Conservation (phyloP, 1,284 basidiomycete genomes). For the Sporisorium scitamineum region DNA sequence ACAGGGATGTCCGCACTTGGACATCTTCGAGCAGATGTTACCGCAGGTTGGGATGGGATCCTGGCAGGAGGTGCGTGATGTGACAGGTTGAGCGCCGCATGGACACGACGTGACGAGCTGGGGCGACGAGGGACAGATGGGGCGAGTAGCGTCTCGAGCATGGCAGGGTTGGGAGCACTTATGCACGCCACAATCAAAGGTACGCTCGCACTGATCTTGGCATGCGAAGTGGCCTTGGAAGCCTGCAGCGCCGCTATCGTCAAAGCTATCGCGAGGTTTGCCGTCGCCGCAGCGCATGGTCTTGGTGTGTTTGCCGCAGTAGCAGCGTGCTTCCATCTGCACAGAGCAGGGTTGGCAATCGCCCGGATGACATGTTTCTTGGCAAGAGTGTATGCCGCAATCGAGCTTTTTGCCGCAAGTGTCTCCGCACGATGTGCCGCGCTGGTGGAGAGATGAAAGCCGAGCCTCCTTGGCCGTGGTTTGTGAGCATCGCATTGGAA, state of each 20-base stretch:
- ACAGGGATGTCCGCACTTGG: slow-evolving; percentile 61
- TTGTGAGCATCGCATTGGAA: slow-evolving; percentile 65
- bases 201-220: slow-evolving; percentile 50
- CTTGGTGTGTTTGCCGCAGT: slow-evolving; percentile 60
- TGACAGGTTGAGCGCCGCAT: slow-evolving; percentile 56
- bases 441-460: slow-evolving; percentile 28
- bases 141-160: slow-evolving; percentile 28
- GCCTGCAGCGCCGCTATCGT: slow-evolving; percentile 9
- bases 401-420: slow-evolving; percentile 58
- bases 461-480: slow-evolving; percentile 37
- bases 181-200: slow-evolving; percentile 63
- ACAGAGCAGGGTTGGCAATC: slow-evolving; percentile 55
- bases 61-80: slow-evolving; percentile 48
- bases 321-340: slow-evolving; percentile 54
- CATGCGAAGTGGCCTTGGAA: slow-evolving; percentile 58
- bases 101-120: slow-evolving; percentile 57
- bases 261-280: slow-evolving; percentile 30
- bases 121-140: slow-evolving; percentile 60
- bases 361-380: slow-evolving; percentile 60
- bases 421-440: slow-evolving; percentile 61
- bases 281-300: slow-evolving; percentile 63
- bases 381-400: slow-evolving; percentile 62
- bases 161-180: slow-evolving; percentile 60
- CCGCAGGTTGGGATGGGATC: slow-evolving; percentile 64
- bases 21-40: slow-evolving; percentile 51